Conservation (phyloP, 2,329 filamentous ascomycete species). For the Pestalotiopsis sp. region DNA sequence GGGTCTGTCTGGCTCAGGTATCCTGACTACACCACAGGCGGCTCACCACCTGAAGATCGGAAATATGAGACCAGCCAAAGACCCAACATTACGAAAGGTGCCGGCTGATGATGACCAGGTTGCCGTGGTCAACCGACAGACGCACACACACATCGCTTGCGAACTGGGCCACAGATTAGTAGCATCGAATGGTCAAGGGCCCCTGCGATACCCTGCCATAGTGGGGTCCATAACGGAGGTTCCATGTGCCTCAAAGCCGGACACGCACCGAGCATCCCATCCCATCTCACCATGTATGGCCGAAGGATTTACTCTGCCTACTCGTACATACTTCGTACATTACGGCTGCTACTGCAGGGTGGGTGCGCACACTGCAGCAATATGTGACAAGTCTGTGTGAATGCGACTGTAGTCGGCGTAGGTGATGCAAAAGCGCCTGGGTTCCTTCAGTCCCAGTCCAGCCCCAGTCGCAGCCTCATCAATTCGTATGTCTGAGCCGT, state of each 20-base stretch:
- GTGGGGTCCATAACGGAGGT: background rate
- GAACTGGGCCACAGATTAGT: background rate
- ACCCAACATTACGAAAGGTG: background rate
- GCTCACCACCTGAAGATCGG: constrained; percentile 4
- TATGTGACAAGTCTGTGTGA: background rate
- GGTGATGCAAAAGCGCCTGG: background rate
- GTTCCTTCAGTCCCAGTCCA: background rate
- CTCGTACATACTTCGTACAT: background rate
- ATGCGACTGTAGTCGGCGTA: background rate
- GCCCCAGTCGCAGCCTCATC: background rate
- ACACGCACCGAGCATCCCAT: background rate
- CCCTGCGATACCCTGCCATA: background rate
- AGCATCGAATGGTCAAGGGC: background rate
- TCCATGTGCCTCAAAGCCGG: background rate
- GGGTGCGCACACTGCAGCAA: background rate
- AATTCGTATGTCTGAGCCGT: background rate
- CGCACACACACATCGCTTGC: background rate
- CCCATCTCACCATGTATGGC: no score
- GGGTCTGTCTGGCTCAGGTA: background rate
- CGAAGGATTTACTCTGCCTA: background rate
- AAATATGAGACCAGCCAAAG: background rate
- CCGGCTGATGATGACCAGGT: background rate
- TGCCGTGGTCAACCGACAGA: background rate
- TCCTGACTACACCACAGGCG: background rate
- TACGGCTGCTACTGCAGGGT: background rate